Conservation (phyloP, 2,329 filamentous ascomycete species). For the Anthostomella pinea region DNA sequence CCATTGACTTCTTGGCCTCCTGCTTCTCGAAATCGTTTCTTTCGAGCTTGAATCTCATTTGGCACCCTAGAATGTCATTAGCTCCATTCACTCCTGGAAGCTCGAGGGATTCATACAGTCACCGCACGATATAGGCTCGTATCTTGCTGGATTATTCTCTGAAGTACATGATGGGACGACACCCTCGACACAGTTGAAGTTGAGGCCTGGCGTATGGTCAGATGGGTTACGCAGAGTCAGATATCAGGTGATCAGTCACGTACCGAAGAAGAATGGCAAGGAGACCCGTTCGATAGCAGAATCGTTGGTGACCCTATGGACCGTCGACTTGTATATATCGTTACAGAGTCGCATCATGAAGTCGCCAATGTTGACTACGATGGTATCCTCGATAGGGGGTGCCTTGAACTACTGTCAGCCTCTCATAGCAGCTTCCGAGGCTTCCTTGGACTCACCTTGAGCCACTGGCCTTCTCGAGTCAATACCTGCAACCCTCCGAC, state of each 20-base stretch:
- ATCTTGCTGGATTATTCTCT: slow-evolving; percentile 44
- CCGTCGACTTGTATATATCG: slow-evolving; percentile 47
- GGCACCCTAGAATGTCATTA: slow-evolving; percentile 26
- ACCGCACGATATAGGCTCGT: slow-evolving; percentile 50
- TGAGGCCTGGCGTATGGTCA: slow-evolving; percentile 37
- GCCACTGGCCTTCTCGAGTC: slow-evolving; percentile 41
- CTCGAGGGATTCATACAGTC: slow-evolving; percentile 32
- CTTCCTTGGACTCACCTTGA: slow-evolving; percentile 29
- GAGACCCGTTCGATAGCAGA: slow-evolving; percentile 42
- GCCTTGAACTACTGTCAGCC: slow-evolving; percentile 25
- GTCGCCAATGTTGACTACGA: slow-evolving; percentile 53
- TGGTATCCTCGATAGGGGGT: slow-evolving; percentile 42
- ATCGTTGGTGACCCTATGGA: slow-evolving; percentile 49
- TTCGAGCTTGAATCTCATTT: slow-evolving; percentile 33
- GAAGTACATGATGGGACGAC: slow-evolving; percentile 47
- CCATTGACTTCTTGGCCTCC: slow-evolving; percentile 19
- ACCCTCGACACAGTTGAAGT: slow-evolving; percentile 48
- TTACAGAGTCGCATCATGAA: slow-evolving; percentile 51
- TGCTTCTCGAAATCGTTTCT: slow-evolving; percentile 26
- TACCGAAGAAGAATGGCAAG: slow-evolving; percentile 57
- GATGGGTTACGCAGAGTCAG: background rate
- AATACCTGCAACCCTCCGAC: slow-evolving; percentile 42
- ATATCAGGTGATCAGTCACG: slow-evolving; percentile 1
- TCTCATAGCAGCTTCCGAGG: background rate
- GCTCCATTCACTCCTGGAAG: no score